Evolutionary conservation across 805 yeast genomes (phyloP).

Genomic region (Teunomyces cretensis): DNA sequence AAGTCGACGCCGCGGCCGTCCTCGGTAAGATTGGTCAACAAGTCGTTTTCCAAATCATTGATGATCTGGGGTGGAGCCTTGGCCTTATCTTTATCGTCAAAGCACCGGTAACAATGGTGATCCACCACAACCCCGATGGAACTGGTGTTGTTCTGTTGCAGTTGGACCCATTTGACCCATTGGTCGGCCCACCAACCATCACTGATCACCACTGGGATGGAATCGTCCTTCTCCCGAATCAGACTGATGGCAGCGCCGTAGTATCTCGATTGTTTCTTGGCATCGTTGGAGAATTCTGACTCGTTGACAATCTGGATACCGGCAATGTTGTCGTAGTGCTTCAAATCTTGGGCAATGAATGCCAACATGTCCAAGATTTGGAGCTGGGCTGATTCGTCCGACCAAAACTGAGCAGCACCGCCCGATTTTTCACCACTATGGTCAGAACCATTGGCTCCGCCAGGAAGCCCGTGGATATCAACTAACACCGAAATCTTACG

Average conservation of each 20-base stretch:
- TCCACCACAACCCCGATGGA: conserved; percentile 72
- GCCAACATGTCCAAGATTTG: conserved; percentile 51
- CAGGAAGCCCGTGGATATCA: conserved; percentile 88
- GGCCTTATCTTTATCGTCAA: conserved; percentile 67
- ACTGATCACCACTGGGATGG: conserved; percentile 74
- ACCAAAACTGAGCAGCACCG: conserved; percentile 67
- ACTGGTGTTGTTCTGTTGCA: conserved; percentile 34
- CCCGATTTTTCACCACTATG: conserved; percentile 72
- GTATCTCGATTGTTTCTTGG: conserved; percentile 56
- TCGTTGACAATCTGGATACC: conserved; percentile 90
- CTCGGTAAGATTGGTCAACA: conserved; percentile 49
- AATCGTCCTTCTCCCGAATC: conserved; percentile 54
- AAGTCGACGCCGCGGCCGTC: conserved; percentile 57
- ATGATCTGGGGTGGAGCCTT: conserved; percentile 67
- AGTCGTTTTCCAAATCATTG: conserved; percentile 50
- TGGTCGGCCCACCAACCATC: conserved; percentile 93
- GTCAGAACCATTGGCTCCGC: conserved; percentile 85
- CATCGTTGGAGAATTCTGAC: conserved; percentile 57
- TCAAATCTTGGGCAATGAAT: conserved; percentile 63
- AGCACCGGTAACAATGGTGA: conserved; percentile 83
- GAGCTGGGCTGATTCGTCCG: conserved; percentile 36
- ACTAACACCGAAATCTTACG: conserved; percentile 71
- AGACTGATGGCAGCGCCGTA: conserved; percentile 63
- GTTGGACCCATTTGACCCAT: conserved; percentile 68
- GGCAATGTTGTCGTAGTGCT: conserved; percentile 60